A percentile compares a stretch with the other conserved stretches of the same genome.
Evolutionary conservation across 2,329 filamentous ascomycete genomes (phyloP).

Genomic region (Nothophaeocryptopus gaeumannii): DNA sequence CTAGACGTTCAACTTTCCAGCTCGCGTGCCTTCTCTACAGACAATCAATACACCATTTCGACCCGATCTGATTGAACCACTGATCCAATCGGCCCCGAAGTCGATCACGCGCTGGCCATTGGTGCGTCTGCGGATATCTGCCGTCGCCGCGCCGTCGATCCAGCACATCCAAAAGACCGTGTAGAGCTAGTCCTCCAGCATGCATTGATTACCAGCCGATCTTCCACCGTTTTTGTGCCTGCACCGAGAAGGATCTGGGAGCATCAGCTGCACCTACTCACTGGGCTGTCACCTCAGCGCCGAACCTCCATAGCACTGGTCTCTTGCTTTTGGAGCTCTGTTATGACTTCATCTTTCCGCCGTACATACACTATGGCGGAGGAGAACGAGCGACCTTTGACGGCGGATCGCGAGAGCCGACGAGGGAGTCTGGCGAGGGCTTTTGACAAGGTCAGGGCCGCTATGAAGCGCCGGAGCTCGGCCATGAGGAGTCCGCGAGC

Average conservation of each 20-base stretch:
- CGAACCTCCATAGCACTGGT: neutral
- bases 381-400: neutral
- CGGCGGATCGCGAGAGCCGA: conserved; percentile 9
- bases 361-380: conserved; percentile 12
- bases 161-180: too few species aligned
- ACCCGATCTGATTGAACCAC: too few species aligned
- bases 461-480: conserved; percentile 21
- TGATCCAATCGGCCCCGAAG: too few species aligned
- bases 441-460: conserved; percentile 24
- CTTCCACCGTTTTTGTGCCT: too few species aligned
- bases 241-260: neutral
- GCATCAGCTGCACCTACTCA: neutral
- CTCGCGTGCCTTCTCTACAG: neutral
- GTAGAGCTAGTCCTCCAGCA: too few species aligned
- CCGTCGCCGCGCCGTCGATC: too few species aligned
- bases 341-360: neutral
- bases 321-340: neutral
- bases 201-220: too few species aligned
- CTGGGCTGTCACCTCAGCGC: neutral
- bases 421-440: conserved; percentile 28
- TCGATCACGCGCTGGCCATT: too few species aligned
- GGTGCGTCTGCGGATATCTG: too few species aligned
- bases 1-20: neutral
- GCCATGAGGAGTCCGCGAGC: conserved; percentile 3
- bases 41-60: too few species aligned